Conservation (phyloP, 2,329 filamentous ascomycete species). For the Daldinia sp. region DNA sequence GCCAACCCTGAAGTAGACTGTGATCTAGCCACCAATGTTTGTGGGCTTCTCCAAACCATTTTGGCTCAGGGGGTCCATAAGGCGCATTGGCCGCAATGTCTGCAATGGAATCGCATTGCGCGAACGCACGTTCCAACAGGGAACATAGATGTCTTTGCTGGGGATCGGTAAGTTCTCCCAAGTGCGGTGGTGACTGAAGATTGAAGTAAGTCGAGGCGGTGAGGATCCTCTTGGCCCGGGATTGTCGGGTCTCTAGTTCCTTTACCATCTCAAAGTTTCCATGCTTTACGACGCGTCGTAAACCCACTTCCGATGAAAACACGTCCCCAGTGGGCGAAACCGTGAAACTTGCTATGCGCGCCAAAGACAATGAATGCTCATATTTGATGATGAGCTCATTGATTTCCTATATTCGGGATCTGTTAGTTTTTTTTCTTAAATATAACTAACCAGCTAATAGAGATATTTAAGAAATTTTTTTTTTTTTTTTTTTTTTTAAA, state of each 20-base stretch:
- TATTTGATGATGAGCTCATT: not conserved
- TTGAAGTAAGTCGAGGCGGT: slow-evolving; percentile 22
- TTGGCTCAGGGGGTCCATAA: not conserved
- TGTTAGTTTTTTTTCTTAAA: not conserved
- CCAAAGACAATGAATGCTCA: not conserved
- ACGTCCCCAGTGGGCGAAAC: slow-evolving; percentile 35
- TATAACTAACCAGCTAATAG: not conserved
- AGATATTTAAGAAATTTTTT: not conserved
- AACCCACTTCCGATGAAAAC: slow-evolving; percentile 39
- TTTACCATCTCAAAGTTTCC: slow-evolving; percentile 37
- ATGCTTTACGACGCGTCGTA: slow-evolving; percentile 32
- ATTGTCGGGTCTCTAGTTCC: slow-evolving; percentile 46
- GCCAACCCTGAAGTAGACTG: not conserved
- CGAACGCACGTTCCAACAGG: slow-evolving; percentile 41
- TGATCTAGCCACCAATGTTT: slow-evolving; percentile 5
- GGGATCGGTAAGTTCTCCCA: slow-evolving; percentile 25
- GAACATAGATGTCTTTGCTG: slow-evolving; percentile 26
- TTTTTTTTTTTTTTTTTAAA: too few relatives aligned
- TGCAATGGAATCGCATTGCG: slow-evolving; percentile 47
- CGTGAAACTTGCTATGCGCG: not conserved
- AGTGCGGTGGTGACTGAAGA: slow-evolving; percentile 20
- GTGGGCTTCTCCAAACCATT: slow-evolving; percentile 10
- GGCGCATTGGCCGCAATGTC: slow-evolving; percentile 47
- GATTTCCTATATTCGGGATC: not conserved
- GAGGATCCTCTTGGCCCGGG: slow-evolving; percentile 38